Evolutionary conservation across 2,329 filamentous ascomycete genomes (phyloP).

Genomic region (Tolypocladium ovalisporum): DNA sequence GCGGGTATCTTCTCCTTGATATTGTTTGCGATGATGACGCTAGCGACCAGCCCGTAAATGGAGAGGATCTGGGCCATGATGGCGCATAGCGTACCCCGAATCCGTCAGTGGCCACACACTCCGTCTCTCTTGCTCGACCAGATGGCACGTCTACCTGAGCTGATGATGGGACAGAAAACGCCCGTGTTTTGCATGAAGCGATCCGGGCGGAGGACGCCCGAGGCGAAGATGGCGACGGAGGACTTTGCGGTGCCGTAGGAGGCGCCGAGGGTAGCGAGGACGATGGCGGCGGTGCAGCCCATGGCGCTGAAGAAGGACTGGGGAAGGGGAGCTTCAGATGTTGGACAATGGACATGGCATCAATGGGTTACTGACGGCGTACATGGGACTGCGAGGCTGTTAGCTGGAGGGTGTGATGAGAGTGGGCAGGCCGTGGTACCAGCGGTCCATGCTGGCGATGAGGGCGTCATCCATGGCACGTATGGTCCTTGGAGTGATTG

Average conservation of each 20-base stretch:
- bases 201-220: conserved; percentile 31
- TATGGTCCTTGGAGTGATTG: no score
- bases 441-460: conserved; percentile 23
- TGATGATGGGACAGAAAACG: not conserved
- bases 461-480: conserved; percentile 18
- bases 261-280: conserved; percentile 40
- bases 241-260: conserved; percentile 33
- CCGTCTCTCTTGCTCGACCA: no score
- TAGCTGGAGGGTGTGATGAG: not conserved
- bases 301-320: conserved; percentile 32
- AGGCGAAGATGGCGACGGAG: conserved; percentile 30
- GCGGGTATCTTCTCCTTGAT: conserved; percentile 29
- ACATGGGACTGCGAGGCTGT: conserved; percentile 25
- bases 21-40: conserved; percentile 31
- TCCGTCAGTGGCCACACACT: no score
- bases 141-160: no score
- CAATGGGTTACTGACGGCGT: conserved; percentile 25
- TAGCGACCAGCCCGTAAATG: conserved; percentile 34
- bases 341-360: not conserved
- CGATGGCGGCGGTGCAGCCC: conserved; percentile 32
- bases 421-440: conserved; percentile 14
- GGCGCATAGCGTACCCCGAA: conserved; percentile 21
- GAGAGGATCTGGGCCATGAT: conserved; percentile 38
- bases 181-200: conserved; percentile 26
- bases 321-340: not conserved